These are phyloP conservation scores for Geranium brycei DNA, from an alignment of 345 rosid genomes.

Conservation along the genomic window DNA sequence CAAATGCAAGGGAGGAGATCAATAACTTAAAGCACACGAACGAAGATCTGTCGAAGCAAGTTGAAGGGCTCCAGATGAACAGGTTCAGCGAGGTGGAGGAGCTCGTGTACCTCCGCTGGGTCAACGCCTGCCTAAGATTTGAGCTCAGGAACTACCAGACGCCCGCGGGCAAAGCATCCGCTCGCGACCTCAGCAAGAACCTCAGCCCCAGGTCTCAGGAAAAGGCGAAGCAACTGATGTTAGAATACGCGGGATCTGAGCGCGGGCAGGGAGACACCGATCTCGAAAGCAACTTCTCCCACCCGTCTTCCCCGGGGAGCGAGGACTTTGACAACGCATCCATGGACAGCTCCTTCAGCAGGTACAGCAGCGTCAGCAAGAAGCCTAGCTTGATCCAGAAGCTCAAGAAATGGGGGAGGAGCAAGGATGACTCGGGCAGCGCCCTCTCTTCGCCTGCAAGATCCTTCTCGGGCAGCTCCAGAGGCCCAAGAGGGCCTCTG, in stretches of 20 bases:
- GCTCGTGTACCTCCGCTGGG: slow-evolving; percentile 96
- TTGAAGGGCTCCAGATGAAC: slow-evolving; percentile 96
- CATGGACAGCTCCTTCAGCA: slow-evolving; percentile 66
- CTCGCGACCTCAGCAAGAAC: slow-evolving; percentile 83
- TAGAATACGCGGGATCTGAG: slow-evolving; percentile 88
- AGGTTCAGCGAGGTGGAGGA: slow-evolving; percentile 98
- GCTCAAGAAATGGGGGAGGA: slow-evolving; percentile 80
- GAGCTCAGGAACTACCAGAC: slow-evolving; percentile 87
- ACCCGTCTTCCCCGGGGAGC: slow-evolving; percentile 87
- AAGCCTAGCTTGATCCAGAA: slow-evolving; percentile 67
- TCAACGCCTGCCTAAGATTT: slow-evolving; percentile 88
- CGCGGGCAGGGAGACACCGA: slow-evolving; percentile 95
- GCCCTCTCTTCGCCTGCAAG: slow-evolving; percentile 58
- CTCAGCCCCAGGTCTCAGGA: slow-evolving; percentile 84
- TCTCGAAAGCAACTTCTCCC: slow-evolving; percentile 72
- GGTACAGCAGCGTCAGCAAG: slow-evolving; percentile 62
- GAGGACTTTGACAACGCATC: slow-evolving; percentile 84
- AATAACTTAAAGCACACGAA: slow-evolving; percentile 61
- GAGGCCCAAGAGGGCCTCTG: slow-evolving; percentile 67
- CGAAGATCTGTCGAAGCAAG: slow-evolving; percentile 86
- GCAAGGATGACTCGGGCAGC: slow-evolving; percentile 73
- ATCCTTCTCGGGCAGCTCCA: slow-evolving; percentile 65
- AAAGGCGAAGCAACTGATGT: slow-evolving; percentile 67
- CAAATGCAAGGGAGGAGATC: slow-evolving; percentile 66
- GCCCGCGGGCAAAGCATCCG: slow-evolving; percentile 73